Conservation (phyloP, 2,329 filamentous ascomycete species). For the Cytospora mali region DNA sequence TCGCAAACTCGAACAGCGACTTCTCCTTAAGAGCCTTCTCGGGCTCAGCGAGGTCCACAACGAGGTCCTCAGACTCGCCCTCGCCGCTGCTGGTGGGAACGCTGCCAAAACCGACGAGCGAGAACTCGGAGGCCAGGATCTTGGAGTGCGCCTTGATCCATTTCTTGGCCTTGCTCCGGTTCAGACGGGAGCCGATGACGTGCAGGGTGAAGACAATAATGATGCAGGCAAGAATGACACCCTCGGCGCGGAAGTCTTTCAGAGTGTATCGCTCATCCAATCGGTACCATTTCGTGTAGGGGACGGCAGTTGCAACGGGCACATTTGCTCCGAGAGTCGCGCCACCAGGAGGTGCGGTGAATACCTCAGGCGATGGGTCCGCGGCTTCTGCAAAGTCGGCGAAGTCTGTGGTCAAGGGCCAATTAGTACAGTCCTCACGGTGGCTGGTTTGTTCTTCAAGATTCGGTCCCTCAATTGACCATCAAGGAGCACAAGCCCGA, state of each 20-base stretch:
- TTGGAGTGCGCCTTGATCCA: conserved; percentile 80
- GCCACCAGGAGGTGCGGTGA: conserved; percentile 49
- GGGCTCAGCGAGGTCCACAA: conserved; percentile 57
- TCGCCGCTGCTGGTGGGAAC: conserved; percentile 49
- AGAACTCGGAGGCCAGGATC: conserved; percentile 78
- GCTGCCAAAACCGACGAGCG: conserved; percentile 77
- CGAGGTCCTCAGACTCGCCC: conserved; percentile 51
- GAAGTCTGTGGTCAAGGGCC: conserved; percentile 66
- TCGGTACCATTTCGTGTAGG: conserved; percentile 95
- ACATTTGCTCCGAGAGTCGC: conserved; percentile 48
- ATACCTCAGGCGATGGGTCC: conserved; percentile 60
- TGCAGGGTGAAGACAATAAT: conserved; percentile 76
- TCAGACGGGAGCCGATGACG: conserved; percentile 76
- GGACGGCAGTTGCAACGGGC: conserved; percentile 54
- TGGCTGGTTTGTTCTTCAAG: not conserved
- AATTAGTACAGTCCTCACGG: conserved; percentile 32
- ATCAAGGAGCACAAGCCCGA: not conserved
- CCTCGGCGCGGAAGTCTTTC: conserved; percentile 86
- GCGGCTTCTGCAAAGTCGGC: conserved; percentile 87
- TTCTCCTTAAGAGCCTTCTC: conserved; percentile 74
- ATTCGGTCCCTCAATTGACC: not conserved
- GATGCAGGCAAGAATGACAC: conserved; percentile 76
- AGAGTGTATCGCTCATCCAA: conserved; percentile 87
- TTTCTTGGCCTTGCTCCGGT: conserved; percentile 75
- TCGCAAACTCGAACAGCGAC: conserved; percentile 80